Evolutionary conservation across 768 basidiomycete species (phyloP), one percentile per base, ranked within the genome.

Genomic region (Fomitopsis serialis): DNA sequence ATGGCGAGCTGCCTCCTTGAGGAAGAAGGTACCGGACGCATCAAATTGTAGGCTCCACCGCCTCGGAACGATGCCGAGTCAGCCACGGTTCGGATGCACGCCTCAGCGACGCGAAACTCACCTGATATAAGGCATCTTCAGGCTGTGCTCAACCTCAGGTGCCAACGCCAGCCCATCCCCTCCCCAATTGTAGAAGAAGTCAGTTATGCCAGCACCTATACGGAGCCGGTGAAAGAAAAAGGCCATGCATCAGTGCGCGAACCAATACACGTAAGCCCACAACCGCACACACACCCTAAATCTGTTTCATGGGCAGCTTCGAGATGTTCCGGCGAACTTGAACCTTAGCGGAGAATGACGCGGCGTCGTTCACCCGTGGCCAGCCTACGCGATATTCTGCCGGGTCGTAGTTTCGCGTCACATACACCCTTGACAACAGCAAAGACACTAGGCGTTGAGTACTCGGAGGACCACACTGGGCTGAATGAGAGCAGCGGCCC

Each of bases 311-410:
- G 37, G 76, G 67, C 19, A 76, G 64, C 11, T 67, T 54, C 5
- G 74, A 72, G 42, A 74, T 66, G 47, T 75, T 72, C 49, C 74
- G 69, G 22, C 72, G 65, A n/a, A 68, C 66, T 15, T 62, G 65
- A n/a, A 68, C 66, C 17, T 62, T 57, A 32, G 71, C 71, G 0
- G 75, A 74, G 58, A 73, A 77, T 37, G 67, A 52, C 60, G 63
- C 71, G n/a, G 76, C 59, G 53, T 77, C 75, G 46, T 68, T 68
- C 15, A 74, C 74, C 75, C 75, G 75, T 75, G 73, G 74, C 8
- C 74, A 74, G 1, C 74, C 74, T 48, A 77, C 68, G 1, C 73
- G 54, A 75, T 70, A 0, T 68, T 70, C 53, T 74, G 74, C 0
- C 52, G 15, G 13, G 55, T 42, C 15, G 55, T 52, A 1, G 53